A percentile compares a stretch with the other conserved stretches of the same genome.
phyloP scores from a whole-genome alignment of 1,284 basidiomycete genomes.

The Apiotrichum mycotoxinovorans region DNA sequence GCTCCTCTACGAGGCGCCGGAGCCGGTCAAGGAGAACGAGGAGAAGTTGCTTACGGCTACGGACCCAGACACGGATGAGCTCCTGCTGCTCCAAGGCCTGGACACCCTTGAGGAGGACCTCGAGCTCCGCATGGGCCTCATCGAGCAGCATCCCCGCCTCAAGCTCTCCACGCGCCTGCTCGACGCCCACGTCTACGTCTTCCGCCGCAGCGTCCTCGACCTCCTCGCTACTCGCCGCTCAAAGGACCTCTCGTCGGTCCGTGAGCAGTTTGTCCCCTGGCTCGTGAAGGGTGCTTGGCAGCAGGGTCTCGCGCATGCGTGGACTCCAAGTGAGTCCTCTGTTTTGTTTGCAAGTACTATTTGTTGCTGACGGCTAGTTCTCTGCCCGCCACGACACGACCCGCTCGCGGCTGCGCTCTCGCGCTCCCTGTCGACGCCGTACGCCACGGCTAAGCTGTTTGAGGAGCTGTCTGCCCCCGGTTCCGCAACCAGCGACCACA shows the following conservation, averaged over 20 bases:
- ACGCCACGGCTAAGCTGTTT: slow-evolving; percentile 19
- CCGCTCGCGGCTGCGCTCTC: slow-evolving; percentile 46
- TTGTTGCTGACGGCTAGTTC: slow-evolving; percentile 27
- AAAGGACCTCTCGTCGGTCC: slow-evolving; percentile 66
- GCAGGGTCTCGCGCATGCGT: slow-evolving; percentile 36
- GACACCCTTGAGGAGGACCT: slow-evolving; percentile 69
- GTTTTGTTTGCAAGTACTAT: too few species aligned
- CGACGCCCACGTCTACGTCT: slow-evolving; percentile 88
- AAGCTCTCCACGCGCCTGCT: slow-evolving; percentile 67
- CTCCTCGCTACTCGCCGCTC: slow-evolving; percentile 61
- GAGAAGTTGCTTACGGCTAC: slow-evolving; percentile 43
- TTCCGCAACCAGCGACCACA: slow-evolving; percentile 23
- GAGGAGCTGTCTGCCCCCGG: slow-evolving; percentile 8
- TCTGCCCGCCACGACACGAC: slow-evolving; percentile 42
- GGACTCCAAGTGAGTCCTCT: slow-evolving; percentile 39
- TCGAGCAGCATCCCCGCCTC: slow-evolving; percentile 65
- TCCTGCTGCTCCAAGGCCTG: slow-evolving; percentile 63
- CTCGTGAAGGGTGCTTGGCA: slow-evolving; percentile 75
- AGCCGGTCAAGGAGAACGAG: slow-evolving; percentile 51
- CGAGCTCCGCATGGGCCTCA: slow-evolving; percentile 66
- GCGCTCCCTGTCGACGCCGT: slow-evolving; percentile 41
- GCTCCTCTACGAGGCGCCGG: slow-evolving; percentile 65
- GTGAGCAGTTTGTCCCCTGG: slow-evolving; percentile 86
- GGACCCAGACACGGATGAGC: slow-evolving; percentile 56
- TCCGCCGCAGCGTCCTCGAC: slow-evolving; percentile 70